Percentiles rank a stretch among this genome's conserved stretches.
phyloP scores from a whole-genome alignment of 1,284 basidiomycete genomes.

The Sutorius eximius region DNA sequence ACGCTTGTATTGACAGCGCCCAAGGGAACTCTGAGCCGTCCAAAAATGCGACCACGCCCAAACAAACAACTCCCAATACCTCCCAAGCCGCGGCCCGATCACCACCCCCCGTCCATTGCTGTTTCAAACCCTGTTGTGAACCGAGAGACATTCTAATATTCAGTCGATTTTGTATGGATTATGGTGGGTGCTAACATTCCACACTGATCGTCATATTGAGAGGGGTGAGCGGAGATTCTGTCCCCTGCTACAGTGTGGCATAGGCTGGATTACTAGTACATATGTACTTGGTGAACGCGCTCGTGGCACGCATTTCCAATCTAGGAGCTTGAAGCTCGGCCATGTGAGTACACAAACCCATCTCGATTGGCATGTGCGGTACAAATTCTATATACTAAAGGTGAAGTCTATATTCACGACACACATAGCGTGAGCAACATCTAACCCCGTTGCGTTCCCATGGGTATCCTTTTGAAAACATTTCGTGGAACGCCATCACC shows the following conservation, averaged over 20 bases:
- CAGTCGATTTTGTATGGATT: not conserved
- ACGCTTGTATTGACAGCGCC: not conserved
- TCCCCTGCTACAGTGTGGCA: not conserved
- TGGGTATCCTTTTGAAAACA: slow-evolving; percentile 35
- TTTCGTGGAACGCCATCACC: slow-evolving; percentile 53
- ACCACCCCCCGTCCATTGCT: no score
- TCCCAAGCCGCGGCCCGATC: slow-evolving; percentile 2
- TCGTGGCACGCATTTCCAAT: not conserved
- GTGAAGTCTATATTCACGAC: not conserved
- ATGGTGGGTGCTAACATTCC: not conserved
- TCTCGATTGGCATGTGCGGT: not conserved
- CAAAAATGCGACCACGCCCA: not conserved
- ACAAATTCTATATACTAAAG: not conserved
- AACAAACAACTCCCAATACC: slow-evolving; percentile 8
- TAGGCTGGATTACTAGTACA: no score
- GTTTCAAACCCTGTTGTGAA: not conserved
- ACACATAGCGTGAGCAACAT: not conserved
- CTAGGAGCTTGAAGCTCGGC: not conserved
- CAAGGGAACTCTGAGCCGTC: not conserved
- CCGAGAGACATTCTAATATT: not conserved
- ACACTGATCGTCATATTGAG: not conserved
- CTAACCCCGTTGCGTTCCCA: not conserved
- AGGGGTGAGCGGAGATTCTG: not conserved
- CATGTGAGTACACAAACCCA: no score
- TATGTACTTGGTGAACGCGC: not conserved